Conservation (phyloP, 345 rosid species). For the Kernera saxatilis region DNA sequence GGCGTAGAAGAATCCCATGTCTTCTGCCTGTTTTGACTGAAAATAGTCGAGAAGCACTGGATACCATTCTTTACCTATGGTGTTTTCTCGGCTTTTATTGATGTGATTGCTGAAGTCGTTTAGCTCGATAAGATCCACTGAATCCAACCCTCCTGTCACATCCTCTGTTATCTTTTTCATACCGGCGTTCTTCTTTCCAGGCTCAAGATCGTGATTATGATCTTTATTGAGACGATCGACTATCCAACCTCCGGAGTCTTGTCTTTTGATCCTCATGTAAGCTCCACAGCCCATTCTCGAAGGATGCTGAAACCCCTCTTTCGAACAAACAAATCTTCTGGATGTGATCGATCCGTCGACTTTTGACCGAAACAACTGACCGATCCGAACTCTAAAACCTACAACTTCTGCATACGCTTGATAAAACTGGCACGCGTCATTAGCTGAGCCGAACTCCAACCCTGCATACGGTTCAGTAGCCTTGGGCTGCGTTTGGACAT, state of each 20-base stretch:
- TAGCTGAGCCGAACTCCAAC: slow-evolving; percentile 62
- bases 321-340: slow-evolving; percentile 84
- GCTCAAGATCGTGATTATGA: slow-evolving; percentile 71
- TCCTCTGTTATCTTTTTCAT: slow-evolving; percentile 57
- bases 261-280: slow-evolving; percentile 85
- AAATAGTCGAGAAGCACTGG: slow-evolving; percentile 58
- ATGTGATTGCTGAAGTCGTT: slow-evolving; percentile 26
- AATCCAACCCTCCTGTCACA: slow-evolving; percentile 43
- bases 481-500: slow-evolving; percentile 5
- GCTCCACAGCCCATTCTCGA: slow-evolving; percentile 93
- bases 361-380: slow-evolving; percentile 88
- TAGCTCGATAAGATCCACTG: slow-evolving; percentile 40
- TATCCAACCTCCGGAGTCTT: slow-evolving; percentile 70
- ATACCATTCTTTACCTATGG: slow-evolving; percentile 75
- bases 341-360: slow-evolving; percentile 82
- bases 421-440: slow-evolving; percentile 70
- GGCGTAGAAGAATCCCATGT: slow-evolving; percentile 75
- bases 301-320: slow-evolving; percentile 94
- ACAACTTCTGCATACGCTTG: slow-evolving; percentile 56
- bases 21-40: slow-evolving; percentile 71
- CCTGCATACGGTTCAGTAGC: slow-evolving; percentile 55
- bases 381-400: slow-evolving; percentile 79
- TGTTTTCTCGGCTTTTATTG: slow-evolving; percentile 37
- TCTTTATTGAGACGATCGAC: slow-evolving; percentile 75
- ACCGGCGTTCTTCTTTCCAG: slow-evolving; percentile 38